Conservation (phyloP, 2,329 filamentous ascomycete species). For the Ophiostoma triangulosporum region DNA sequence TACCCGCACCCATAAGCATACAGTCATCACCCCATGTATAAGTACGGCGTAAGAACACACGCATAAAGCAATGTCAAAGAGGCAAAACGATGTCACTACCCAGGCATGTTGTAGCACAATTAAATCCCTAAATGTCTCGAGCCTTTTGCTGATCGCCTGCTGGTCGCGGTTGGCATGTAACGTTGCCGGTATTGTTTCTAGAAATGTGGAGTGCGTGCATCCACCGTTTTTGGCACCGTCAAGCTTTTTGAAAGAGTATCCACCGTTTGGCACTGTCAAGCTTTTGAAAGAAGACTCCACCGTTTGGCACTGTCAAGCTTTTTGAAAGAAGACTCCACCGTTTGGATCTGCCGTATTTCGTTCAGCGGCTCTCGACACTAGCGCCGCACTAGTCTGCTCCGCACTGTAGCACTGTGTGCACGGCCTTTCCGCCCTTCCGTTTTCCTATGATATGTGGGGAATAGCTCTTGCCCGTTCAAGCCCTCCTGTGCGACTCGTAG, state of each 20-base stretch:
- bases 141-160: background rate
- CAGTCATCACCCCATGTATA: too few species aligned
- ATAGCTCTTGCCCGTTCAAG: background rate
- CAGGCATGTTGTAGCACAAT: background rate
- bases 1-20: too few species aligned
- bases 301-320: background rate
- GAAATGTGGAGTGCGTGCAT: background rate
- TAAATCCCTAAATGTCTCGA: too few species aligned
- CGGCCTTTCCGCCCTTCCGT: background rate
- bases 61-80: too few species aligned
- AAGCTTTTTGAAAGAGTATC: background rate
- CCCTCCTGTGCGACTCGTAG: background rate
- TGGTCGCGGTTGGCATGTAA: background rate
- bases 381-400: background rate
- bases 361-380: background rate
- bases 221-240: background rate
- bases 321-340: background rate
- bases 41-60: too few species aligned
- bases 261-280: background rate
- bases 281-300: background rate
- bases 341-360: background rate
- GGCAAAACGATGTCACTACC: background rate
- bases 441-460: too few species aligned
- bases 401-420: background rate
- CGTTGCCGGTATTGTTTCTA: background rate